Conservation (phyloP, 805 yeast species). For the Helenozyma rhizophorensis region DNA sequence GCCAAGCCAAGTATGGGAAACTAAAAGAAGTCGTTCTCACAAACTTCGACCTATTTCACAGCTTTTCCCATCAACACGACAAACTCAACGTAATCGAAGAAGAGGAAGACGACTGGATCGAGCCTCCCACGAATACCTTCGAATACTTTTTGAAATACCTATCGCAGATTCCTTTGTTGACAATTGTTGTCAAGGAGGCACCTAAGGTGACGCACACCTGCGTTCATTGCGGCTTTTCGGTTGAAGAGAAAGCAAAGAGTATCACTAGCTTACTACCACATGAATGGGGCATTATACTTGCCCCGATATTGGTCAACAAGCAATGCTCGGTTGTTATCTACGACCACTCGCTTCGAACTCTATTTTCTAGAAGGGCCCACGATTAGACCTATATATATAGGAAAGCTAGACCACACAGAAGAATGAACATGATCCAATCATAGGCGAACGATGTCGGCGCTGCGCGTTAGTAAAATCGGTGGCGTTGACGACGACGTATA, state of each 20-base stretch:
- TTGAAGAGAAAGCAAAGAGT: slow-evolving; percentile 8
- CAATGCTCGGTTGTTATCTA: slow-evolving; percentile 13
- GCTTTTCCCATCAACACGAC: slow-evolving; percentile 15
- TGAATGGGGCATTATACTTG: slow-evolving; percentile 18
- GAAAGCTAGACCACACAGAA: too few species aligned
- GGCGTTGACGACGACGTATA: too few species aligned
- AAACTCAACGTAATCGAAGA: slow-evolving; percentile 6
- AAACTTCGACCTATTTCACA: slow-evolving; percentile 29
- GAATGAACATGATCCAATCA: too few species aligned
- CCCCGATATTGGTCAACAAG: slow-evolving; percentile 13
- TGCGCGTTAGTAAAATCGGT: too few species aligned
- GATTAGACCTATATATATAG: too few species aligned
- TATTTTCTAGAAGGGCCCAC: slow-evolving; percentile 7
- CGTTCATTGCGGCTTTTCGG: slow-evolving; percentile 29
- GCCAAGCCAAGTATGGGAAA: slow-evolving; percentile 26
- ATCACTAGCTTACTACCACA: slow-evolving; percentile 9
- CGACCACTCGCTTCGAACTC: slow-evolving; percentile 11
- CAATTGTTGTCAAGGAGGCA: slow-evolving; percentile 22
- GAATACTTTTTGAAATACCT: slow-evolving; percentile 17
- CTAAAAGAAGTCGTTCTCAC: slow-evolving; percentile 22
- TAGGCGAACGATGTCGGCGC: too few species aligned
- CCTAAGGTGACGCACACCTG: slow-evolving; percentile 24
- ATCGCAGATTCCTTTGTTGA: slow-evolving; percentile 19
- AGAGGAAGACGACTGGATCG: slow-evolving; percentile 18
- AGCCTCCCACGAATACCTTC: slow-evolving; percentile 19